Base-by-base conservation (phyloP, 1,284 basidiomycete species). In the Austroboletus olivaceoglutinosus region DNA sequence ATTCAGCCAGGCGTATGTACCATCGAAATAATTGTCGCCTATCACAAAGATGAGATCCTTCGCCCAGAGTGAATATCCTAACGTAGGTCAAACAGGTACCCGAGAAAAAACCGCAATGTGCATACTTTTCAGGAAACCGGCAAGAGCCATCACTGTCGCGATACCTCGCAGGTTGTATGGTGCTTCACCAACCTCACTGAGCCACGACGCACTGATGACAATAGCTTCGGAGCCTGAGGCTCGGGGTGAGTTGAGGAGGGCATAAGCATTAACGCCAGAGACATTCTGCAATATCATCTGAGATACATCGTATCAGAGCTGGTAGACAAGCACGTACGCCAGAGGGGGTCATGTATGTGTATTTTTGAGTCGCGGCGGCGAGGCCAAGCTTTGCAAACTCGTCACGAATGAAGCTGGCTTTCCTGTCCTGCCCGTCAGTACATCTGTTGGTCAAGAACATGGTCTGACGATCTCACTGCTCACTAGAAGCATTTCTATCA, bases 31-130 rank as follows among this genome's bases (percentile, higher is more conserved):
- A 2, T 86, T 92, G 57, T 98, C 96, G 44, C 88, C 89, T 53
- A 98, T 74, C 25, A 99, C 83, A 56, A 99, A 89, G 23, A 98
- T 75, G 50, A 99, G 77, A 61, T 99, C 96, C 67, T 94, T 95
- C 0, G 93, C 90, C 93, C 94, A 98, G 48, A 93, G 76, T 30
- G 92, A 92, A 60, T 93, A 90, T 25, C 80, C 93, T 96, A 57
- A 15, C 29, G 16, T 19, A 22, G 38, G 36, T 57, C 41, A 50
- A 43, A 39, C 40, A 38, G 41, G 10, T 25, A 33, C 13, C 29
- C 34, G 4, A 23, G 31, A 21, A 33, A 40, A 42, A 21, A 39
- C 30, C 18, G 10, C 34, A 43, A 43, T 34, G 19, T 9, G 64
- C 78, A 54, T 52, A 94, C 93, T 81, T 73, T 88, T 87, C 37